Evolutionary conservation across 78 protist species (phyloP).

Genomic region (Tieghemostelium lacteum): DNA sequence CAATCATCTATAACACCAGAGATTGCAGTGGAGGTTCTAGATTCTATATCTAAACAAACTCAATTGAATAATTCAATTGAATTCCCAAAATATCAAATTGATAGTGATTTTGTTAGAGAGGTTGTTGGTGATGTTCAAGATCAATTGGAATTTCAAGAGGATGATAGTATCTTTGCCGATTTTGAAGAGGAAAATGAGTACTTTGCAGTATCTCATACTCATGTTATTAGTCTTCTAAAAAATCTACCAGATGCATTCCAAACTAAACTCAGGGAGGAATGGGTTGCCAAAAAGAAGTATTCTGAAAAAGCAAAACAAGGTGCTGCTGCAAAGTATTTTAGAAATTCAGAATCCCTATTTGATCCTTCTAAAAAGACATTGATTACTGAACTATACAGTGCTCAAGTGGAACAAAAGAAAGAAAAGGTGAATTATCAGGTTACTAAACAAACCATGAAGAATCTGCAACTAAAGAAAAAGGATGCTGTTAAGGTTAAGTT

Average conservation of each 20-base stretch:
- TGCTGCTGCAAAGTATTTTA: background rate
- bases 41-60: too few species aligned
- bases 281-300: background rate
- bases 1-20: too few species aligned
- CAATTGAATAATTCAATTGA: background rate
- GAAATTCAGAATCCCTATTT: slow-evolving; percentile 33
- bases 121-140: background rate
- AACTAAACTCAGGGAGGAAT: background rate
- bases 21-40: too few species aligned
- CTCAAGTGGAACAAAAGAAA: background rate
- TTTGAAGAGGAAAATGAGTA: background rate
- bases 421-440: too few species aligned
- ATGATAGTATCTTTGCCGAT: background rate
- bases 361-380: slow-evolving; percentile 9
- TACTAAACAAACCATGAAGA: background rate
- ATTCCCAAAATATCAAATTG: background rate
- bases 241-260: slow-evolving; percentile 28
- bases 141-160: too few species aligned
- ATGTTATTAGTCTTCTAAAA: background rate
- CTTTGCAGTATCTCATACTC: background rate
- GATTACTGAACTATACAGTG: slow-evolving; percentile 8
- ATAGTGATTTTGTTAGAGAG: background rate
- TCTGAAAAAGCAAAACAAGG: background rate
- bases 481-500: background rate
- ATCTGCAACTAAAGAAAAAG: background rate